Evolutionary conservation across 352 stramenopile species (phyloP).

Genomic region (Thraustochytrium sp.): DNA sequence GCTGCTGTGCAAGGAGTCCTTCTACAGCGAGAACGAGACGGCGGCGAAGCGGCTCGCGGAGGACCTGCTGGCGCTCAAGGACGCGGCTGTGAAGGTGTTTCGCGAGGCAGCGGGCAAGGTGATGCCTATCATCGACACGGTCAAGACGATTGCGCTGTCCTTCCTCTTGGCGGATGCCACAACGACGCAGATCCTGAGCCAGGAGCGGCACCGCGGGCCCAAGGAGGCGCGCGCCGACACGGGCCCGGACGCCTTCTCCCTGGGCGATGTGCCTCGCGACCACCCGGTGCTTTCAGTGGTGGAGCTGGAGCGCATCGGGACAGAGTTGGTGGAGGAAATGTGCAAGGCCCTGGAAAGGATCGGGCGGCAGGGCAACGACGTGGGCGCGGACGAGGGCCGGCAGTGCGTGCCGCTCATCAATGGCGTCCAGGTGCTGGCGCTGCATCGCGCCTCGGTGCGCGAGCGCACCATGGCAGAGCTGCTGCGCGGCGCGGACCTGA

Average conservation of each 20-base stretch:
- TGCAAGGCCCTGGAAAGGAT: not conserved
- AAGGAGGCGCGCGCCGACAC: conserved; percentile 9
- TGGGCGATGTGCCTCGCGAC: not conserved
- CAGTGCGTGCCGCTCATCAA: not conserved
- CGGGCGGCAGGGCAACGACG: not conserved
- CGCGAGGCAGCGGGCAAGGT: not conserved
- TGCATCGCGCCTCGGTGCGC: conserved; percentile 12
- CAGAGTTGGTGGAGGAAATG: not conserved
- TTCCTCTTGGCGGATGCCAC: not conserved
- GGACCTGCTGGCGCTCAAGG: not conserved
- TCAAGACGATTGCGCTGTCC: conserved; percentile 33
- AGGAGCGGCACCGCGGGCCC: conserved; percentile 1
- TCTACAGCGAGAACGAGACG: not conserved
- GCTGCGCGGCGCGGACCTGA: not conserved
- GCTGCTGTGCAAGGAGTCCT: conserved; percentile 7
- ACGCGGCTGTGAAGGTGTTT: not conserved
- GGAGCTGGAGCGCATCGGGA: not conserved
- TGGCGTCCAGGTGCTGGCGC: not conserved
- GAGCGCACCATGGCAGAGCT: not conserved
- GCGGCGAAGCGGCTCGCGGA: not conserved
- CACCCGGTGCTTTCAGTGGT: conserved; percentile 7
- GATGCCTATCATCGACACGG: conserved; percentile 6
- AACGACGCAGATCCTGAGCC: not conserved
- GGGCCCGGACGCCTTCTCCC: conserved; percentile 18
- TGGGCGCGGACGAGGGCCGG: not conserved